Evolutionary conservation across 169 alveolate species (phyloP).

Genomic region (Eimeria tenella): DNA sequence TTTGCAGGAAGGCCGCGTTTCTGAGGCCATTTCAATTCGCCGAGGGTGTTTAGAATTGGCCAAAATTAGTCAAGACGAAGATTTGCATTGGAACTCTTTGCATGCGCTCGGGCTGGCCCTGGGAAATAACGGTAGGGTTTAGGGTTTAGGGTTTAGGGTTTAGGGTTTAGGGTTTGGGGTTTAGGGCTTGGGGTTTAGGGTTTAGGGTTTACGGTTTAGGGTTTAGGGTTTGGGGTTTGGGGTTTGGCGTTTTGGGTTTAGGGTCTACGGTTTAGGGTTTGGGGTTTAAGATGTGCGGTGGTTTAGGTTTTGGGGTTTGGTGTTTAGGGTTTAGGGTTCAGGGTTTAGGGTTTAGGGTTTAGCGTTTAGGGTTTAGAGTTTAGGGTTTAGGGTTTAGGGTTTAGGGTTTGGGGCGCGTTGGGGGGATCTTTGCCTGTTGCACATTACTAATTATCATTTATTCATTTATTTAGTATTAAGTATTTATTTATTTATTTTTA

Average conservation of each 20-base stretch:
- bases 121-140: not conserved
- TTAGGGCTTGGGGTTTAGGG: too few relatives aligned
- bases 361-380: not conserved
- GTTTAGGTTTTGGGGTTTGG: not conserved
- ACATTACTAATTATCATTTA: too few relatives aligned
- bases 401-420: not conserved
- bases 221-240: not conserved
- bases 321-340: not conserved
- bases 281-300: too few relatives aligned
- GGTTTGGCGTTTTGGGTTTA: not conserved
- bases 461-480: not conserved
- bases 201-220: not conserved
- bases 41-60: not conserved
- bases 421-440: too few relatives aligned
- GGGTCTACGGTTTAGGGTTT: too few relatives aligned
- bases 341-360: too few relatives aligned
- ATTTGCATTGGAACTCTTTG: not conserved
- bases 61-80: not conserved
- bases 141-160: too few relatives aligned
- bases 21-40: not conserved
- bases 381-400: not conserved
- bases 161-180: too few relatives aligned
- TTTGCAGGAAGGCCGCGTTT: not conserved
- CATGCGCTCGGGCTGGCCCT: not conserved
- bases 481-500: not conserved